Base-by-base conservation (phyloP, 768 basidiomycete species). In the Botryobasidium botryosum region DNA sequence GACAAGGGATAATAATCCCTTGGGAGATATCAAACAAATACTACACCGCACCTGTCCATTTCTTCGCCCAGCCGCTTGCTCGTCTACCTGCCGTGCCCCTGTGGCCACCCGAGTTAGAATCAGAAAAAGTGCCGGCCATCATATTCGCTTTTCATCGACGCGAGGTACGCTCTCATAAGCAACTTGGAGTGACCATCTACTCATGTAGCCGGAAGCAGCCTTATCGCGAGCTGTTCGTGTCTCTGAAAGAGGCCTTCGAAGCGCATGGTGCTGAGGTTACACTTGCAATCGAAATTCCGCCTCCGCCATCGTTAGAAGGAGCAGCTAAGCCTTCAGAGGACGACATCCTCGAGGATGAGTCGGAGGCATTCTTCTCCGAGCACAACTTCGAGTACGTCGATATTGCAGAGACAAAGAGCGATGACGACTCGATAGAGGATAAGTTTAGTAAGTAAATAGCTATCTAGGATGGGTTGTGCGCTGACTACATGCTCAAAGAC, bases 1-100 rank as follows among this genome's bases (percentile, higher is more conserved):
- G n/a, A n/a, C n/a, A n/a, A n/a, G n/a, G n/a, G 20, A 39, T 12
- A 23, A 49, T 40, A 23, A 60, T 81, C 26, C 76, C 78, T 7
- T 86, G 81, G 82, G 79, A 71, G 33, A 79, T 86, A 49, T 60
- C 62, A 42, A 86, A 86, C 64, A 77, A 72, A 57, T 88, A 88
- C 60, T 88, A 87, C 62, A 71, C 71, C 12, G 85, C 84, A 1
- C 65, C 70, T 47, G 78, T 88, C 5, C 73, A 75, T 49, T 85
- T 87, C 35, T 45, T 39, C 35, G 27, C 43, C 35, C 32, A 51
- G 26, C 23, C 25, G 17, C 39, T 45, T 15, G 29, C 48, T 17
- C 36, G 27, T n/a, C 41, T 32, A 21, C 47, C 43, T 15, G 33
- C 27, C 33, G 29, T 21, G 21, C 40, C 55, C 62, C 72, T 27